Evolutionary conservation across 352 stramenopile species (phyloP).

Genomic region (Pythium pyrilobum): DNA sequence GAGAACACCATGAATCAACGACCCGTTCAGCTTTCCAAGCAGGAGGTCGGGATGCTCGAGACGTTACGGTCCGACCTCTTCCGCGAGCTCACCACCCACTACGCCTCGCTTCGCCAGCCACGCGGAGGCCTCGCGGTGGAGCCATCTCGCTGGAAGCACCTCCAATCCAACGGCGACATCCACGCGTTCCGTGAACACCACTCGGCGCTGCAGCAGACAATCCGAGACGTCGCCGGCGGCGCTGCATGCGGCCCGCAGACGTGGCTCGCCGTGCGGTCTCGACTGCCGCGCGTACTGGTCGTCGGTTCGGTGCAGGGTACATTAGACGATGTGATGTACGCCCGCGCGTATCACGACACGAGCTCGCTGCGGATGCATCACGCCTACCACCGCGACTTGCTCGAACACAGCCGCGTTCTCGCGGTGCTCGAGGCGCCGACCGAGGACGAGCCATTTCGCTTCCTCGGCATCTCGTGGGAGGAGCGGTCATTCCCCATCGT

Average conservation of each 20-base stretch:
- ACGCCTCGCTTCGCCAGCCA: conserved; percentile 8
- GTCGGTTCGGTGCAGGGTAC: conserved; percentile 33
- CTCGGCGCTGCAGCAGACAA: not conserved
- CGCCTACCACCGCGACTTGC: conserved; percentile 30
- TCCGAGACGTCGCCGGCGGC: not conserved
- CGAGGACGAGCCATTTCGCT: conserved; percentile 35
- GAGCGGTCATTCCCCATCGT: conserved; percentile 11
- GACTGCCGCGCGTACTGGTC: conserved; percentile 20
- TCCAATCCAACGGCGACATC: conserved; percentile 33
- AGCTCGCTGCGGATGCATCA: conserved; percentile 27
- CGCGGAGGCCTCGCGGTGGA: conserved; percentile 18
- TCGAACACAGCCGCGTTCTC: conserved; percentile 39
- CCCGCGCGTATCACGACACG: conserved; percentile 29
- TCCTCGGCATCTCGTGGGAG: conserved; percentile 43
- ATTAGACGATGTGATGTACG: conserved; percentile 55
- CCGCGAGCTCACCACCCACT: conserved; percentile 25
- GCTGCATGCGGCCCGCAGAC: not conserved
- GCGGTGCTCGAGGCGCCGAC: conserved; percentile 27
- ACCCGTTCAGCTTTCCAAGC: not conserved
- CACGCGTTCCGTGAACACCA: conserved; percentile 30
- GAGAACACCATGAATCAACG: no score
- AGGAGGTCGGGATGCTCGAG: not conserved
- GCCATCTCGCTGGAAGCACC: conserved; percentile 28
- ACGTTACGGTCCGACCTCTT: not conserved
- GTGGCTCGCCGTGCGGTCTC: not conserved